phyloP scores from a whole-genome alignment of 2,329 filamentous ascomycete genomes.

The Clonostachys rhizophaga region DNA sequence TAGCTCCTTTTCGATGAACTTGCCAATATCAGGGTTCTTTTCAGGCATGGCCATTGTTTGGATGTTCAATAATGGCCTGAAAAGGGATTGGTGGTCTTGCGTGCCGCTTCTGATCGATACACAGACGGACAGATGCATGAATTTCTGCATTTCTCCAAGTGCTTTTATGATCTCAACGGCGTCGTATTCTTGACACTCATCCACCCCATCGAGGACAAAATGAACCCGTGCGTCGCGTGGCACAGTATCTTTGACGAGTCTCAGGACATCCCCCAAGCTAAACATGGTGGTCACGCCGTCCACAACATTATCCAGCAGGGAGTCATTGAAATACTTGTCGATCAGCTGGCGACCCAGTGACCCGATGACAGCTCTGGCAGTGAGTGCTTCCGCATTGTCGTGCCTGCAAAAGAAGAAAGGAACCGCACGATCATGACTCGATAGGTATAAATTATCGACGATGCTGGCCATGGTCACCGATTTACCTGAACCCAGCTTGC shows the following conservation, averaged over 20 bases:
- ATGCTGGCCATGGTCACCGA: slow-evolving; percentile 34
- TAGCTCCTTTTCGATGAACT: background rate
- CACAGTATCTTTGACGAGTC: background rate
- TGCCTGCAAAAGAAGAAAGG: slow-evolving; percentile 22
- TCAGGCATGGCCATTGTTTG: background rate
- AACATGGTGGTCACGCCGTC: background rate
- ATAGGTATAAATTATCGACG: slow-evolving; percentile 23
- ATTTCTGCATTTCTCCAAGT: background rate
- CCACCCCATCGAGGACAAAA: background rate
- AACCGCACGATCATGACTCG: slow-evolving; percentile 2
- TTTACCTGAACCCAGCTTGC: slow-evolving; percentile 34
- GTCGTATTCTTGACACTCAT: background rate
- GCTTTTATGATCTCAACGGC: background rate
- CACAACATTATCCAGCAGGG: background rate
- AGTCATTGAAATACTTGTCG: background rate
- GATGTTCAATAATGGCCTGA: background rate
- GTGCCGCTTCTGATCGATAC: background rate
- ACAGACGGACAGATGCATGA: background rate
- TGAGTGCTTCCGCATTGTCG: slow-evolving; percentile 16
- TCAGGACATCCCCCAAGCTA: background rate
- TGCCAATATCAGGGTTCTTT: background rate
- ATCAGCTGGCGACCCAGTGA: slow-evolving; percentile 26
- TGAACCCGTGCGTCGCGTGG: background rate
- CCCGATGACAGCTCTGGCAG: slow-evolving; percentile 15
- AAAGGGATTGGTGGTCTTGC: background rate